Evolutionary conservation across 345 rosid genomes (phyloP).

Genomic region (Bretschneidera sinensis): DNA sequence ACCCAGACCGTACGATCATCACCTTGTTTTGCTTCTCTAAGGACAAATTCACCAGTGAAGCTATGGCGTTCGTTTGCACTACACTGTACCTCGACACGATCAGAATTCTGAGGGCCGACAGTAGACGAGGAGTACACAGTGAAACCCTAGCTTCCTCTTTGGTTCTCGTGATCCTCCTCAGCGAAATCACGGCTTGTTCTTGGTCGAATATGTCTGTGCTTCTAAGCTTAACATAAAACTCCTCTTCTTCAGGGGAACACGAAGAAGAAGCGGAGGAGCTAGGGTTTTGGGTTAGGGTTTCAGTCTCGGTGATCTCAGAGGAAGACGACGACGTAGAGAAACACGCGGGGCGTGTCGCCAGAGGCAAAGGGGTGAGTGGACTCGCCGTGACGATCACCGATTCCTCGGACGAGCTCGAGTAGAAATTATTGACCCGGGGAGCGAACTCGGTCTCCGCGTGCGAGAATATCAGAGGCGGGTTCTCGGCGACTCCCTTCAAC

Average conservation of each 20-base stretch:
- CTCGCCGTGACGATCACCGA: conserved; percentile 43
- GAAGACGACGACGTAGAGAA: conserved; percentile 54
- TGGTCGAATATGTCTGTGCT: conserved; percentile 49
- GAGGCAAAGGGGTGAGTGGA: conserved; percentile 66
- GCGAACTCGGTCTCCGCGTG: conserved; percentile 58
- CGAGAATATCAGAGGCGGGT: conserved; percentile 30
- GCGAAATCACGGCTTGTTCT: conserved; percentile 51
- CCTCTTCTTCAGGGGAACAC: conserved; percentile 49
- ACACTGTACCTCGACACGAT: conserved; percentile 51
- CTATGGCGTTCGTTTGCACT: conserved; percentile 70
- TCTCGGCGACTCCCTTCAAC: conserved; percentile 49
- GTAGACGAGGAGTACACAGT: conserved; percentile 51
- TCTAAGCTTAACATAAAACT: conserved; percentile 37
- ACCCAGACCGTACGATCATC: conserved; percentile 64
- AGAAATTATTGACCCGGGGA: conserved; percentile 30
- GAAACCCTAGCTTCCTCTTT: conserved; percentile 41
- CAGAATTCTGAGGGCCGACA: conserved; percentile 45
- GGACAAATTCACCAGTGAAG: conserved; percentile 68
- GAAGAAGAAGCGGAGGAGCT: conserved; percentile 20
- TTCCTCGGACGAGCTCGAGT: conserved; percentile 55
- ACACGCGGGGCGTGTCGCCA: conserved; percentile 71
- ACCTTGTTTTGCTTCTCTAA: conserved; percentile 63
- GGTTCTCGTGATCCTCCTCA: conserved; percentile 60
- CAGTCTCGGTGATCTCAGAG: conserved; percentile 31
- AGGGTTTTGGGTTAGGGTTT: conserved; percentile 19